Evolutionary conservation across 225 moss, liverwort and hornwort genomes (phyloP).

Genomic region (Asterella californica): DNA sequence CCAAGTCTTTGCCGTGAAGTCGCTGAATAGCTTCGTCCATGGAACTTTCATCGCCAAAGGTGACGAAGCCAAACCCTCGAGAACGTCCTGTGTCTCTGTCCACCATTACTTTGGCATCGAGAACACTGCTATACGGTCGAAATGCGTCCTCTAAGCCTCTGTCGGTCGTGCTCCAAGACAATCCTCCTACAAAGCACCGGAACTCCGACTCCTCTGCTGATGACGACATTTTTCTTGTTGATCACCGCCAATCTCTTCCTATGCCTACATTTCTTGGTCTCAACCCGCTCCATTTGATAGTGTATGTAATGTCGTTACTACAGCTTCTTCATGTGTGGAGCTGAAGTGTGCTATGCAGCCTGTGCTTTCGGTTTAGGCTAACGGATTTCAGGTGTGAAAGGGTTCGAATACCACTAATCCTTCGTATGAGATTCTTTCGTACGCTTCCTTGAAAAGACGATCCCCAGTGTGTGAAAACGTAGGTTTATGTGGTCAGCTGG

Average conservation of each 20-base stretch:
- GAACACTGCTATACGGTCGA: constrained; percentile 28
- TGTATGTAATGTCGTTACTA: constrained; percentile 3
- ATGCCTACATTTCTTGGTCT: constrained; percentile 5
- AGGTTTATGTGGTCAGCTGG: constrained; percentile 11
- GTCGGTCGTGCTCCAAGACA: constrained; percentile 34
- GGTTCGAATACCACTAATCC: background rate
- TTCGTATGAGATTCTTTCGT: background rate
- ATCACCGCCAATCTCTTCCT: background rate
- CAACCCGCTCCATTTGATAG: background rate
- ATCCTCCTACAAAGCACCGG: constrained; percentile 33
- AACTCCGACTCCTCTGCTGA: constrained; percentile 30
- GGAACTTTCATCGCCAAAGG: constrained; percentile 70
- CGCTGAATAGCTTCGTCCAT: constrained; percentile 80
- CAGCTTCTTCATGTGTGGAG: constrained; percentile 4
- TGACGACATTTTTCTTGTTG: constrained; percentile 20
- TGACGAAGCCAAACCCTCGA: constrained; percentile 79
- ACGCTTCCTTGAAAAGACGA: background rate
- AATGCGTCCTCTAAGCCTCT: constrained; percentile 28
- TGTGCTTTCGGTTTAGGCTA: constrained; percentile 3
- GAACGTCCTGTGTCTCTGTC: constrained; percentile 83
- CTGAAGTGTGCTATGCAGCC: background rate
- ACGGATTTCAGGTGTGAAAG: constrained; percentile 4
- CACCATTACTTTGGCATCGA: constrained; percentile 57
- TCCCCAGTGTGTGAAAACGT: background rate
- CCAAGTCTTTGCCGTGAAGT: constrained; percentile 68